Base-by-base conservation (phyloP, 495 filamentous ascomycete species). In the Hypoxylon trugodes region DNA sequence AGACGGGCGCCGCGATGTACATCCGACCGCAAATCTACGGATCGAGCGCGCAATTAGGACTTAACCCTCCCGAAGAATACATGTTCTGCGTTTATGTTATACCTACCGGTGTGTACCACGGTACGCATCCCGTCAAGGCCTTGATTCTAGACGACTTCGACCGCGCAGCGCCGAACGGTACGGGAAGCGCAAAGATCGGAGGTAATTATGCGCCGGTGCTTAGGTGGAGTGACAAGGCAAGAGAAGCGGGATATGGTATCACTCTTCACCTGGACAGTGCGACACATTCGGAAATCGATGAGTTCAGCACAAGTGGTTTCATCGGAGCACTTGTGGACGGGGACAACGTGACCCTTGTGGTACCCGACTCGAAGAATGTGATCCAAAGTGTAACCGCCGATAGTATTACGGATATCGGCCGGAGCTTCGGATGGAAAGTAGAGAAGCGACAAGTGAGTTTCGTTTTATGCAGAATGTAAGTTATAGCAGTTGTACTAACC, bases 81-180 rank as follows among this genome's bases (percentile, higher is more conserved):
- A 92, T 87, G 0, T 92, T 97, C 66, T 84, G 81, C 33, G 92
- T 97, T 22, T 96, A 86, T 59, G 92, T 92, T 0, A 79, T 94
- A 61, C 93, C 93, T 0, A 91, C 90, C 3, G 92, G 92, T 2
- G 93, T 96, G 4, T 96, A 96, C 73, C 93, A 96, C 67, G 93
- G 93, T 2, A 84, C 88, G 3, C 84, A 91, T 67, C 89, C 92
- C 0, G 91, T 96, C 7, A 84, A 89, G 72, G 90, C 87, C 5
- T 74, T 96, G 46, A 87, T 96, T 45, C 76, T 96, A 18, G 90
- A 92, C 64, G 81, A 86, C 6, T 92, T 91, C 69, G 89, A 92
- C 73, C 84, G 89, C 10, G 83, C 88, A 0, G 89, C 89, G 9
- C 89, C 89, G 6, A 82, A 89, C 59, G 89, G 89, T 12, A 90